These are phyloP conservation scores for Suillus cothurnatus DNA, from an alignment of 768 basidiomycete species.

Conservation along the genomic window DNA sequence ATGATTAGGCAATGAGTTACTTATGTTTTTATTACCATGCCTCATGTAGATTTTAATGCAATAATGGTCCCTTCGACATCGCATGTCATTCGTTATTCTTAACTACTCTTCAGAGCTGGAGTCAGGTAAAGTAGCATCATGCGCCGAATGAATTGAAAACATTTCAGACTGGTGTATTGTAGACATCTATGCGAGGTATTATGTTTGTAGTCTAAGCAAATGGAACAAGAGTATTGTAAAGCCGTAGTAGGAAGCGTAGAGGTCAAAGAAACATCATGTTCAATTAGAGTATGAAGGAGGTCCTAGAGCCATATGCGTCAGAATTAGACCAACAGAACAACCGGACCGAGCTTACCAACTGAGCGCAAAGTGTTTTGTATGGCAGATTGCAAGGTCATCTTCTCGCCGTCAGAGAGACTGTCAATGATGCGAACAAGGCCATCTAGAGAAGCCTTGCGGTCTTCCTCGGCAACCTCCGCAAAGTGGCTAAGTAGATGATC, in stretches of 20 bases:
- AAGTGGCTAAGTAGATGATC: slow-evolving; percentile 70
- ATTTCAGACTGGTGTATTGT: slow-evolving; percentile 1
- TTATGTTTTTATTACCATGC: slow-evolving; percentile 5
- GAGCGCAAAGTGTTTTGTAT: slow-evolving; percentile 61
- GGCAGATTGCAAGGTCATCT: slow-evolving; percentile 55
- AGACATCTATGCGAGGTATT: slow-evolving; percentile 6
- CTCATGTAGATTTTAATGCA: neutral
- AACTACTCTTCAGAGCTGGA: too few species aligned
- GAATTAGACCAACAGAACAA: neutral
- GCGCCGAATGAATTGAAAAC: neutral
- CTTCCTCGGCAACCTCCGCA: slow-evolving; percentile 68
- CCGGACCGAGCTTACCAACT: slow-evolving; percentile 49
- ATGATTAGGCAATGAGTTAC: slow-evolving; percentile 7
- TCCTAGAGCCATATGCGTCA: slow-evolving; percentile 25
- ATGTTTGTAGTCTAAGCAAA: neutral
- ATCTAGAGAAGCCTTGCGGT: slow-evolving; percentile 75
- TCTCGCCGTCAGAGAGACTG: slow-evolving; percentile 73
- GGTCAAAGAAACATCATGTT: neutral
- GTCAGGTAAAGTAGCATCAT: neutral
- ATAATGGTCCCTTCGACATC: neutral
- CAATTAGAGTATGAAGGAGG: slow-evolving; percentile 44
- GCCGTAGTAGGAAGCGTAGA: neutral
- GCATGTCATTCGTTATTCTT: too few species aligned
- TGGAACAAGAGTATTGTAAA: slow-evolving; percentile 2
- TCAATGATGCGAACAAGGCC: slow-evolving; percentile 76